A percentile compares a stretch with the other conserved stretches of the same genome.
These are phyloP conservation scores for Apiotrichum montevideense DNA, from an alignment of 1,284 basidiomycete genomes.

Conservation along the genomic window DNA sequence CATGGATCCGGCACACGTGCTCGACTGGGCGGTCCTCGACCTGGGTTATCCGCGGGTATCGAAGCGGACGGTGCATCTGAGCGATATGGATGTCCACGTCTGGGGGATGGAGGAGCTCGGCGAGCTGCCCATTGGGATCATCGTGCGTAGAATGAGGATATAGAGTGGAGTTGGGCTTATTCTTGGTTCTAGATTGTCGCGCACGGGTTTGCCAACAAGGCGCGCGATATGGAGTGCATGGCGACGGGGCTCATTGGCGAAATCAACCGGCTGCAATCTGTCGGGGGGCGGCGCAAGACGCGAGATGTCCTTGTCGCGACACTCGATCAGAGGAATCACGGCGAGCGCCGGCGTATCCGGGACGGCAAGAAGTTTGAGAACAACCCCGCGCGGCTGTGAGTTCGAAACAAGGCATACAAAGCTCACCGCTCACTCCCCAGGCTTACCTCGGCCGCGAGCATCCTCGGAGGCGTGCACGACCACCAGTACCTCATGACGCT, in stretches of 20 bases:
- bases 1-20: not conserved
- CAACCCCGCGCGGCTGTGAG: conserved; percentile 57
- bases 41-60: not conserved
- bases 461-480: conserved; percentile 48
- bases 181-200: conserved; percentile 11
- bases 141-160: not conserved
- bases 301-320: conserved; percentile 43
- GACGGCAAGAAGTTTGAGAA: conserved; percentile 51
- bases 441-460: conserved; percentile 8
- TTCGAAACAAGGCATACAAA: not conserved
- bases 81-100: conserved; percentile 2
- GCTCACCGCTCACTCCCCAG: not conserved
- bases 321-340: conserved; percentile 70
- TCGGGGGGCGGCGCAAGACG: conserved; percentile 10
- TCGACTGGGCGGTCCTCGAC: conserved; percentile 1
- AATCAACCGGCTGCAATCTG: conserved; percentile 8
- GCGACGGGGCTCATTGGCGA: conserved; percentile 33
- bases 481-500: conserved; percentile 76
- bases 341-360: conserved; percentile 35
- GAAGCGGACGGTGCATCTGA: not conserved
- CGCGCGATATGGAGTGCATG: conserved; percentile 31
- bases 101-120: not conserved
- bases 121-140: not conserved
- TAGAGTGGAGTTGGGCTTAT: not conserved
- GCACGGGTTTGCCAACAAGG: conserved; percentile 19